These are phyloP conservation scores for Stephania yunnanensis DNA, from an alignment of 164 flowering plant species.

Conservation along the genomic window DNA sequence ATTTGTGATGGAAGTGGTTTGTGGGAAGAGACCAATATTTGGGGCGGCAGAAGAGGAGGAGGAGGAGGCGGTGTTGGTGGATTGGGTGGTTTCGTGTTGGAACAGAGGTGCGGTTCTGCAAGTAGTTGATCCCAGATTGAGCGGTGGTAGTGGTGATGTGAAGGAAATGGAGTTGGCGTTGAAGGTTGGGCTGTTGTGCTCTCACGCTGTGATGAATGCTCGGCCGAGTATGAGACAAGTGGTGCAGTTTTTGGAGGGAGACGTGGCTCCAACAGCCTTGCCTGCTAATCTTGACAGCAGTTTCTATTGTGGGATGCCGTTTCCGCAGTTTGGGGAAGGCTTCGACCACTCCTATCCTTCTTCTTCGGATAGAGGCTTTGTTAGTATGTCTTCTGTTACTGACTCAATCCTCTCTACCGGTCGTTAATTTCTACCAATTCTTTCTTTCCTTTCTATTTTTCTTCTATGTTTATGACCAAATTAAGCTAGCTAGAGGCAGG, in stretches of 20 bases:
- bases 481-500: too few relatives aligned
- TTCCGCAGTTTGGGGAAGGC: neutral
- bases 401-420: neutral
- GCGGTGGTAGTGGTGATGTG: neutral
- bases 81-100: constrained; percentile 23
- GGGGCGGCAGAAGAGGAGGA: neutral
- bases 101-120: neutral
- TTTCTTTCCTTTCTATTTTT: constrained; percentile 3
- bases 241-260: constrained; percentile 16
- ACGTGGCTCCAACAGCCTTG: neutral
- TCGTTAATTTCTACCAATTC: constrained; percentile 19
- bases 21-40: constrained; percentile 32
- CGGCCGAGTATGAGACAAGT: constrained; percentile 23
- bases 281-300: neutral
- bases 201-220: constrained; percentile 5
- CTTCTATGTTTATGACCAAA: too few relatives aligned
- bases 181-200: constrained; percentile 24
- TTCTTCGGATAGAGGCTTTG: neutral
- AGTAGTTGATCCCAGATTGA: constrained; percentile 8
- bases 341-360: neutral
- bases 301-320: neutral
- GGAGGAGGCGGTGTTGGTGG: constrained; percentile 19
- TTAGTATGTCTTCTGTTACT: neutral
- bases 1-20: constrained; percentile 33
- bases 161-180: constrained; percentile 21